Base-by-base conservation (phyloP, 495 filamentous ascomycete species). In the Talaromyces nanjingensis region DNA sequence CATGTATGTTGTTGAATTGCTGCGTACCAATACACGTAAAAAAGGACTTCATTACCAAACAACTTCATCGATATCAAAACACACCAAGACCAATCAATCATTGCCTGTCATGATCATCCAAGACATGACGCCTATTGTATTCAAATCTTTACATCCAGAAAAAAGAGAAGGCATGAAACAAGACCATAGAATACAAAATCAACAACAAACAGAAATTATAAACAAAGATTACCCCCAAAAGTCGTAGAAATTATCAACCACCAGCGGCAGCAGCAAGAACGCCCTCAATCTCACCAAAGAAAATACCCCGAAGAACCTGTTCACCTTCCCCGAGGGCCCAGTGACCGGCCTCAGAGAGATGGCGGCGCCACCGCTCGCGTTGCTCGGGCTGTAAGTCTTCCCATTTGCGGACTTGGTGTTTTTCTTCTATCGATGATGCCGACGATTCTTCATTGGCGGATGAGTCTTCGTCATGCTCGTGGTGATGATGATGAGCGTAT, bases 271-370 rank as follows among this genome's bases (percentile, higher is more conserved):
- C 75, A 4, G 81, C 85, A 59, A 90, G 77, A 6, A 78, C 66
- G 22, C 79, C 85, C 62, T 81, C 89, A 60, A 85, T 75, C 74
- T 91, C 83, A 22, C 85, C 82, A 76, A 96, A 96, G 54, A 96
- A 72, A 6, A 96, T 80, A 6, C 89, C 86, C 71, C 87, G 81
- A 39, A 94, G 80, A 12, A 94, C 81, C 34, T 79, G 81, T 74
- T 91, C 89, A 1, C 89, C 89, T 74, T 92, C 83, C 42, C 83
- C 83, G 62, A 83, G 82, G 5, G 82, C 79, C 90, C 90, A 93
- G 60, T 91, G 80, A 4, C 91, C 91, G 3, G 89, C 86, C 63
- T 84, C 77, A 63, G 80, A 80, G 47, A 96, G 76, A 67, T 79
- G 81, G 66, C 80, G 72, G 77, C 87, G 90, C 92, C 92, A 96